Evolutionary conservation across 331 rosid genomes (phyloP).

Genomic region (Pyrus hybrid): DNA sequence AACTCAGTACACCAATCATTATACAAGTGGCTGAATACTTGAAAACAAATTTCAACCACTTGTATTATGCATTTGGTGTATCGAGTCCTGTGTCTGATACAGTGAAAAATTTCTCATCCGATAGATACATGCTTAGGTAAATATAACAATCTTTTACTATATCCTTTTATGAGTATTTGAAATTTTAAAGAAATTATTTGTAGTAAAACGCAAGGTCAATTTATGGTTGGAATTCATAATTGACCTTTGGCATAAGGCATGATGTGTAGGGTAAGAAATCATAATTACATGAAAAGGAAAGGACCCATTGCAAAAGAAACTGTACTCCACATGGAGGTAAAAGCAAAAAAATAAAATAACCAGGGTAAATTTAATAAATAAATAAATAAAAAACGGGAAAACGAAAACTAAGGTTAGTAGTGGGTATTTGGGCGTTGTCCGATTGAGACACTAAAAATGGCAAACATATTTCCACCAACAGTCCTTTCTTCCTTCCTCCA

Average conservation of each 20-base stretch:
- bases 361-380: not conserved
- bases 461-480: slow-evolving; percentile 21
- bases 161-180: no score
- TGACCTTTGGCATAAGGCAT: not conserved
- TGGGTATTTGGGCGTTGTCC: slow-evolving; percentile 8
- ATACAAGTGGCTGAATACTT: no score
- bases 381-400: not conserved
- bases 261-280: not conserved
- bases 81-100: accelerated
- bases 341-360: not conserved
- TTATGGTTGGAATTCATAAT: not conserved
- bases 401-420: slow-evolving; percentile 13
- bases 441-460: slow-evolving; percentile 28
- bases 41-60: no score
- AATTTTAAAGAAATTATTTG: not conserved
- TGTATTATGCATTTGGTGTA: no score
- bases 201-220: not conserved
- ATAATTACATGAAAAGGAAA: not conserved
- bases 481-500: slow-evolving; percentile 34
- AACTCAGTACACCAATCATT: no score
- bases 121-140: not conserved
- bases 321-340: not conserved
- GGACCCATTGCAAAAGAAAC: not conserved
- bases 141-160: not conserved
- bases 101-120: no score